A percentile compares a stretch with the other conserved stretches of the same genome.
phyloP scores from a whole-genome alignment of 805 yeast genomes.

The Teunomyces pallodes region DNA sequence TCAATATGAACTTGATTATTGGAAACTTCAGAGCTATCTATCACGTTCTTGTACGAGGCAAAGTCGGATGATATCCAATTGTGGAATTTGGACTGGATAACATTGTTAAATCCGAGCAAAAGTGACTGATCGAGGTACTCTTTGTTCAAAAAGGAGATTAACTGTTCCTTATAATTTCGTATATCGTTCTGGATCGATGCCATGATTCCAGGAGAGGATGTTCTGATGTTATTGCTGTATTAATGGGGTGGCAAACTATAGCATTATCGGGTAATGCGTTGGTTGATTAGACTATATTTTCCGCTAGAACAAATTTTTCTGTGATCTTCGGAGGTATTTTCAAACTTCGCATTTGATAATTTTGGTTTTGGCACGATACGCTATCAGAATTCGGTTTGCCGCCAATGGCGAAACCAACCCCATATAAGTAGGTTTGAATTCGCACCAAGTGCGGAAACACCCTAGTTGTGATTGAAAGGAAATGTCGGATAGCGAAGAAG shows the following conservation, averaged over 20 bases:
- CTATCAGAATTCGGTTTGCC: not conserved
- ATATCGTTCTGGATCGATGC: conserved; percentile 4
- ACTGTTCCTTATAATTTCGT: conserved; percentile 21
- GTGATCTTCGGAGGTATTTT: not conserved
- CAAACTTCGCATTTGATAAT: not conserved
- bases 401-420: not conserved
- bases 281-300: not conserved
- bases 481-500: conserved; percentile 16
- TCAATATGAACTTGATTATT: conserved; percentile 24
- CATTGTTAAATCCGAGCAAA: conserved; percentile 47
- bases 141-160: conserved; percentile 21
- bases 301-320: not conserved
- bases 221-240: not conserved
- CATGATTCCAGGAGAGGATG: not conserved
- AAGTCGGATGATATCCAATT: conserved; percentile 39
- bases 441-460: no score
- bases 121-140: conserved; percentile 40
- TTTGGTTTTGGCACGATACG: not conserved
- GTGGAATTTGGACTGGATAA: conserved; percentile 47
- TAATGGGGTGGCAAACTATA: not conserved
- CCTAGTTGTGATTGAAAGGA: no score
- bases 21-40: conserved; percentile 10
- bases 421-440: no score
- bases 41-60: conserved; percentile 24
- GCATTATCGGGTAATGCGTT: not conserved